Conservation (phyloP, 345 rosid species). For the Carallia brachiata region DNA sequence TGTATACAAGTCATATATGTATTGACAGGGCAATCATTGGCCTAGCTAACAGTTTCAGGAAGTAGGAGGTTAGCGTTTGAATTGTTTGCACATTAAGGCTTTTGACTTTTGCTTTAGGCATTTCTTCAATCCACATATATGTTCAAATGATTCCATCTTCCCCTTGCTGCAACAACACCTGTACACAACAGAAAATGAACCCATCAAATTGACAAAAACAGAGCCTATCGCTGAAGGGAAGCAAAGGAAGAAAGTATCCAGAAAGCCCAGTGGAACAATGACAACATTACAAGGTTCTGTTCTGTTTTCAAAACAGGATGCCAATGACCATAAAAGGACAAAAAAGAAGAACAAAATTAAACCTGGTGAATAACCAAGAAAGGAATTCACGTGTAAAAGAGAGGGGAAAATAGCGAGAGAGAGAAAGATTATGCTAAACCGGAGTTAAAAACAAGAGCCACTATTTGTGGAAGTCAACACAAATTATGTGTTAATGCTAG, state of each 20-base stretch:
- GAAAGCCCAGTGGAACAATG: constrained; percentile 7
- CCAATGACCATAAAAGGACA: neutral
- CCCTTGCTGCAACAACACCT: constrained; percentile 63
- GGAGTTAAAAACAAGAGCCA: too few relatives aligned
- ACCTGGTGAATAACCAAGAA: neutral
- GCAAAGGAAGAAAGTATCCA: constrained; percentile 10
- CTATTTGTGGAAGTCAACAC: too few relatives aligned
- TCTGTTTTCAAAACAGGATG: constrained; percentile 6
- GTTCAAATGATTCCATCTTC: constrained; percentile 59
- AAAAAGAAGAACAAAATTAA: neutral
- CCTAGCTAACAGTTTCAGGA: constrained; percentile 16
- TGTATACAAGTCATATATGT: constrained; percentile 17
- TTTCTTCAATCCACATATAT: constrained; percentile 58
- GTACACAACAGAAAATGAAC: constrained; percentile 53
- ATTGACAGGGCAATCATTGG: constrained; percentile 12
- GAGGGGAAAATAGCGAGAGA: neutral
- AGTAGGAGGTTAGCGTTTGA: constrained; percentile 22
- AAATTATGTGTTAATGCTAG: too few relatives aligned
- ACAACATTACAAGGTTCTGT: neutral
- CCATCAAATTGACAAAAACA: constrained; percentile 64
- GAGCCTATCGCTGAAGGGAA: constrained; percentile 18
- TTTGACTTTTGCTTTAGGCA: constrained; percentile 41
- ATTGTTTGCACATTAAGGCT: constrained; percentile 35
- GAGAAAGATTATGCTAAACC: neutral
- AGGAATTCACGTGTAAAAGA: neutral